Conservation (phyloP, 805 yeast species). For the Yamadazyma endophytica region DNA sequence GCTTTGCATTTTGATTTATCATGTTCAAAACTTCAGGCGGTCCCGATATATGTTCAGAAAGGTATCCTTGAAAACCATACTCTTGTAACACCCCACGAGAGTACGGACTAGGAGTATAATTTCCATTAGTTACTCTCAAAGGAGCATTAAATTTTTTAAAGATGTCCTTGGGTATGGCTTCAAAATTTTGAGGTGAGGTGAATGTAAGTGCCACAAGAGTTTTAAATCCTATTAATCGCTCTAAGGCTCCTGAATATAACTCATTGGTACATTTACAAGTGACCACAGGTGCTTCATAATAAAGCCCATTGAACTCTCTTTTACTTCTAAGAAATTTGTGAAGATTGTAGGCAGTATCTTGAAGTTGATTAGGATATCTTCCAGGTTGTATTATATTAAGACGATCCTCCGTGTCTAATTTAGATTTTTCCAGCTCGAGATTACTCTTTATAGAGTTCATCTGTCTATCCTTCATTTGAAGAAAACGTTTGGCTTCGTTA, state of each 20-base stretch:
- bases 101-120: slow-evolving; percentile 11
- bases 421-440: slow-evolving; percentile 6
- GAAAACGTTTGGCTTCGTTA: too few relatives aligned
- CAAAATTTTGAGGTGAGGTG: slow-evolving; percentile 42
- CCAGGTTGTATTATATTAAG: not conserved
- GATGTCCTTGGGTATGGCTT: slow-evolving; percentile 22
- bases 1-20: slow-evolving; percentile 53
- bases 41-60: slow-evolving; percentile 68
- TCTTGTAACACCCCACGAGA: slow-evolving; percentile 31
- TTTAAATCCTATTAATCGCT: slow-evolving; percentile 49
- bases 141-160: slow-evolving; percentile 47
- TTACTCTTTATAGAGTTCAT: not conserved
- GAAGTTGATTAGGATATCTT: not conserved
- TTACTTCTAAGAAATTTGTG: slow-evolving; percentile 39
- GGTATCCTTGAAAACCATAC: slow-evolving; percentile 77
- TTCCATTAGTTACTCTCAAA: slow-evolving; percentile 43
- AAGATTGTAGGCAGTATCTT: slow-evolving; percentile 1
- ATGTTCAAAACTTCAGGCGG: slow-evolving; percentile 68
- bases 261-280: slow-evolving; percentile 52
- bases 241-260: slow-evolving; percentile 51
- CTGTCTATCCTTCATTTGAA: not conserved
- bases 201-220: slow-evolving; percentile 65
- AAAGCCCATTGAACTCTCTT: slow-evolving; percentile 33
- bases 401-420: slow-evolving; percentile 7
- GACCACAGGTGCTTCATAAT: slow-evolving; percentile 74